Base-by-base conservation (phyloP, 1,284 basidiomycete species). In the Pholiota adiposa region DNA sequence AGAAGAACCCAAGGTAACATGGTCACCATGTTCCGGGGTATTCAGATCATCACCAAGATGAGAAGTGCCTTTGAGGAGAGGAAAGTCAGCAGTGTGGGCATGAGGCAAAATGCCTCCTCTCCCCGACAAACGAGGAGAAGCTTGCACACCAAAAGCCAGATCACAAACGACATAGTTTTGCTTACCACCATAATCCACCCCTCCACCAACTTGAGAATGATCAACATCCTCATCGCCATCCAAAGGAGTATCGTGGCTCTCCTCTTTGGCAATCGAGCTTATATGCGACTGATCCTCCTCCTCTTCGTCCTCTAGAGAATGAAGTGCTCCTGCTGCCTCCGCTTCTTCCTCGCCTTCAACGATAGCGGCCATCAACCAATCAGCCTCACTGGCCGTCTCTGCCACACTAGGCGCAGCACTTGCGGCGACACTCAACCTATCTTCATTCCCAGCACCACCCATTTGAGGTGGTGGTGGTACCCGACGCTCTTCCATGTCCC, bases 301-400 rank as follows among this genome's bases (percentile, higher is more conserved):
- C 62, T 81, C 83, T 62, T 81, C 80, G 41, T 81, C 80, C 62
- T 69, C 77, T 58, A 75, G 77, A 67, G 68, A 73, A 62, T 78
- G 79, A 67, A 72, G 65, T 52, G 77, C 79, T 53, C 67, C 73
- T 46, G 71, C 74, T 23, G 70, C 71, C 58, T 75, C 73, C 38
- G 71, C 73, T 43, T 78, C 75, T 54, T 79, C 81, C 58, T 88
- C 85, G 64, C 85, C 87, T 70, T 88, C 87, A 61, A 80, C 83
- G 66, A 92, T 92, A 56, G 90, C 89, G 69, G 89, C 90, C 90
- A 92, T 92, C 49, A 92, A 79, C 90, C 90, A 92, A 72, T 92
- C 90, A 56, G 80, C 86, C 72, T 92, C 90, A 72, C 88, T 90
- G 38, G 79, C 77, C 36, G 87, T 85, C 76, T 90, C 88, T 44